Conservation (phyloP, 495 filamentous ascomycete species). For the Talaromyces adpressus region DNA sequence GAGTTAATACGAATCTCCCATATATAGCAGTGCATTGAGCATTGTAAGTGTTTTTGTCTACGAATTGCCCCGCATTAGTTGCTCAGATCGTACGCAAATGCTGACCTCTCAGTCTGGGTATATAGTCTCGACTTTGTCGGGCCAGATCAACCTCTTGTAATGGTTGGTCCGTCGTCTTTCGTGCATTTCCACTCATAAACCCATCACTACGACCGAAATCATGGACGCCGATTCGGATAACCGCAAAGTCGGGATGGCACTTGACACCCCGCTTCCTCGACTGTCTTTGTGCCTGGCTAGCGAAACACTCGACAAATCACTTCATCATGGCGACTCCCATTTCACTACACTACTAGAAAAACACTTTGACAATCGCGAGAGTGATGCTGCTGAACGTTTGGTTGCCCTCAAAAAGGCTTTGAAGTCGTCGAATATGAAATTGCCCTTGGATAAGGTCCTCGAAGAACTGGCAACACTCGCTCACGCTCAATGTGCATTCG, state of each 20-base stretch:
- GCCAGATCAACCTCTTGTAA: background rate
- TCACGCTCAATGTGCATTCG: slow-evolving; percentile 64
- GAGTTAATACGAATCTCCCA: background rate
- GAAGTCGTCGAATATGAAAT: slow-evolving; percentile 44
- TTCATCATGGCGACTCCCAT: slow-evolving; percentile 42
- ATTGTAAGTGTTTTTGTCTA: background rate
- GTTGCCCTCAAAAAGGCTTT: slow-evolving; percentile 56
- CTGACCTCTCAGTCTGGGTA: background rate
- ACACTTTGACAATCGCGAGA: slow-evolving; percentile 48
- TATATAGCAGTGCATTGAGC: background rate
- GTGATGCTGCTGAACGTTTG: slow-evolving; percentile 54
- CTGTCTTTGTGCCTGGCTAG: slow-evolving; percentile 36
- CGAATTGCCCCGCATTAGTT: background rate
- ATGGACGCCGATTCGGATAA: background rate
- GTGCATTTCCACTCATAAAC: background rate
- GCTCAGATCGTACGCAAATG: background rate
- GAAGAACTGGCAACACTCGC: slow-evolving; percentile 58
- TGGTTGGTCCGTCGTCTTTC: background rate
- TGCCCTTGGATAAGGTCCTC: slow-evolving; percentile 63
- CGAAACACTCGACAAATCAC: slow-evolving; percentile 26
- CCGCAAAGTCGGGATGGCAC: background rate
- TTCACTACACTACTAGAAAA: slow-evolving; percentile 38
- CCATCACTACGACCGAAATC: background rate
- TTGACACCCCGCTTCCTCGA: background rate
- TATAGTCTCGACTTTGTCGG: background rate